A percentile compares a stretch with the other conserved stretches of the same genome.
Evolutionary conservation across 2,329 filamentous ascomycete species (phyloP).

Genomic region (Corynespora cassiicola): DNA sequence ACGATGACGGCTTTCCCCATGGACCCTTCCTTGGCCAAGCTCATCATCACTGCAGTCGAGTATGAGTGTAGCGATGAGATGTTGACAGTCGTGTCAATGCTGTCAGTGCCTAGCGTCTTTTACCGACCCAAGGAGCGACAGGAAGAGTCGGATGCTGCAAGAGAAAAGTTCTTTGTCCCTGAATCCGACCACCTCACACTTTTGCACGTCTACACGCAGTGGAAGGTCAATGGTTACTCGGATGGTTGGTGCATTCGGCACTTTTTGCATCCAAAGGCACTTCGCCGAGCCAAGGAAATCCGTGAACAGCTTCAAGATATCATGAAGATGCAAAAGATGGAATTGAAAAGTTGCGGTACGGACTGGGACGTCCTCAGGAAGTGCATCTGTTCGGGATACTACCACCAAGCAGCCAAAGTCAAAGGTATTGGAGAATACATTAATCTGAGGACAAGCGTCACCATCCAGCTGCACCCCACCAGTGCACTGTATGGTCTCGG

Average conservation of each 20-base stretch:
- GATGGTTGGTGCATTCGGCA: slow-evolving; percentile 93
- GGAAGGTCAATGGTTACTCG: slow-evolving; percentile 87
- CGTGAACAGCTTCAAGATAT: slow-evolving; percentile 93
- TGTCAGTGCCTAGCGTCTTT: slow-evolving; percentile 95
- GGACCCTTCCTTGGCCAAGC: slow-evolving; percentile 94
- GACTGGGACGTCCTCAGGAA: slow-evolving; percentile 97
- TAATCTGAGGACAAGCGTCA: slow-evolving; percentile 92
- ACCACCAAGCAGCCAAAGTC: slow-evolving; percentile 94
- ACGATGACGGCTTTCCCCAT: slow-evolving; percentile 99
- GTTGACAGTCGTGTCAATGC: slow-evolving; percentile 97
- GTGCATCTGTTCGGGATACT: slow-evolving; percentile 97
- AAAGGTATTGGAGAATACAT: slow-evolving; percentile 98
- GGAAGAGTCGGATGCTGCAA: slow-evolving; percentile 92
- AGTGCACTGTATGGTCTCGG: slow-evolving; percentile 91
- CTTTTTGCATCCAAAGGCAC: slow-evolving; percentile 93
- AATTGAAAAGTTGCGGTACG: slow-evolving; percentile 84
- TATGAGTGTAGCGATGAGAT: slow-evolving; percentile 97
- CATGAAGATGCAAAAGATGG: slow-evolving; percentile 92
- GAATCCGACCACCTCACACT: slow-evolving; percentile 97
- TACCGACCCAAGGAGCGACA: slow-evolving; percentile 96
- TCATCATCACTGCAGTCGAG: slow-evolving; percentile 87
- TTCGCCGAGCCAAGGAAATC: slow-evolving; percentile 91
- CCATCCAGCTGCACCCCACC: slow-evolving; percentile 92
- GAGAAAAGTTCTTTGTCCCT: slow-evolving; percentile 98
- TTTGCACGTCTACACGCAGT: slow-evolving; percentile 93